Evolutionary conservation across 345 rosid species (phyloP), one percentile per base, ranked within the genome.

Genomic region (Euphorbia lathyris): DNA sequence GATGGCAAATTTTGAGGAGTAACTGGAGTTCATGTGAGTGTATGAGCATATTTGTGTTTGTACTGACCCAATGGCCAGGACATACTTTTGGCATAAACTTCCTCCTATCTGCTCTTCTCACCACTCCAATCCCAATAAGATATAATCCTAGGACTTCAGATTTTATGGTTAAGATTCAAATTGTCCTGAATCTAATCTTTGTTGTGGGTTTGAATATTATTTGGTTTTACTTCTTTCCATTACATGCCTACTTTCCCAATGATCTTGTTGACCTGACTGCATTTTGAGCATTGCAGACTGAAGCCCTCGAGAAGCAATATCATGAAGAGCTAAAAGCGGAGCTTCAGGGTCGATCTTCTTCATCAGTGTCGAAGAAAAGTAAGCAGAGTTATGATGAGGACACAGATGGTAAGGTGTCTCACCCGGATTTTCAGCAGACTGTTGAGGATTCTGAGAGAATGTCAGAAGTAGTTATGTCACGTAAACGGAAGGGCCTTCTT

Each of bases 321-420:
- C 97, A 85, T 65, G 88, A 88, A 22, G 97, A 92, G 67, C 78
- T 95, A 42, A 87, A 85, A 75, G 73, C 43, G 83, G 99, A 94
- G 79, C 68, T 94, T 42, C 75, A 67, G 48, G 86, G 84, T 52
- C 72, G 60, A n/a, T 40, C 42, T 65, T 61, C 79, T 66, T 66
- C 83, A 69, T 55, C 74, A 13, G 58, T 29, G 11, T 23, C 66
- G 4, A 73, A 64, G 81, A 74, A 42, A 63, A 73, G 52, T 55
- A 55, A 74, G 57, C 67, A 73, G 65, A 72, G 30, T 63, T 56
- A 77, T 48, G 61, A 16, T 4, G 75, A 80, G 66, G 82, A 74
- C 1, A 58, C 27, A 11, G 80, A 72, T 22, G 68, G 75, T 40
- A 84, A 85, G 72, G 92, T 80, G 65, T 19, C 81, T 68, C 72